phyloP scores from a whole-genome alignment of 2,329 filamentous ascomycete species.

The Cercospora canescens region DNA sequence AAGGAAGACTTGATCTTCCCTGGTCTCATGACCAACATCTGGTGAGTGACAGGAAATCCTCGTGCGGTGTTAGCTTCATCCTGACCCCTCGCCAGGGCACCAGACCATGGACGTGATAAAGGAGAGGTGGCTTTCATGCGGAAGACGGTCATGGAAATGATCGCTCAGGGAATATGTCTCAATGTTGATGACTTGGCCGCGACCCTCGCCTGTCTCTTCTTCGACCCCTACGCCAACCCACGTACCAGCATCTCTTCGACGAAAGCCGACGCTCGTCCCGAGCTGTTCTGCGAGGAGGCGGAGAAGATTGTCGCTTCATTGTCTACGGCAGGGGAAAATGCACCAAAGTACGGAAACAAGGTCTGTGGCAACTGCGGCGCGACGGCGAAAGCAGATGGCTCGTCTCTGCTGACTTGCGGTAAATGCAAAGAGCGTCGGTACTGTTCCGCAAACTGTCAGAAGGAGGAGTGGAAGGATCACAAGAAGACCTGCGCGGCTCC shows the following conservation, averaged over 20 bases:
- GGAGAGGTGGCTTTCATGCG: not conserved
- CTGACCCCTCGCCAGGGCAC: not conserved
- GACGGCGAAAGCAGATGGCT: not conserved
- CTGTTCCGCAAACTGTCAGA: constrained; percentile 56
- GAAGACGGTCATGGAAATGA: not conserved
- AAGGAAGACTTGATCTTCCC: not conserved
- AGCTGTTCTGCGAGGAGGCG: not conserved
- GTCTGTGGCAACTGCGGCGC: not conserved
- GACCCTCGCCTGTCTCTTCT: not conserved
- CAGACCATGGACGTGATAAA: not conserved
- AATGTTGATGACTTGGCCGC: not conserved
- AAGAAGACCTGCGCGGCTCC: constrained; percentile 29
- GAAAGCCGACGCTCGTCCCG: not conserved
- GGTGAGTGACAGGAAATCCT: not conserved
- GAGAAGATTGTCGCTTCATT: not conserved
- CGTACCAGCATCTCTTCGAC: constrained; percentile 1
- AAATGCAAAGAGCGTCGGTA: constrained; percentile 40
- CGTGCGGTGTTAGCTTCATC: not conserved
- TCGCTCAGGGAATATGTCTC: not conserved
- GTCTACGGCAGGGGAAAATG: not conserved
- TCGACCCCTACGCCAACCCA: not conserved
- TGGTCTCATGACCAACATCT: not conserved
- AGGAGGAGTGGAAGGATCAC: constrained; percentile 57
- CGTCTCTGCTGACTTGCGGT: not conserved
- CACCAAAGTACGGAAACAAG: not conserved